Base-by-base conservation (phyloP, 2,329 filamentous ascomycete species). In the Diaporthe longicolla region DNA sequence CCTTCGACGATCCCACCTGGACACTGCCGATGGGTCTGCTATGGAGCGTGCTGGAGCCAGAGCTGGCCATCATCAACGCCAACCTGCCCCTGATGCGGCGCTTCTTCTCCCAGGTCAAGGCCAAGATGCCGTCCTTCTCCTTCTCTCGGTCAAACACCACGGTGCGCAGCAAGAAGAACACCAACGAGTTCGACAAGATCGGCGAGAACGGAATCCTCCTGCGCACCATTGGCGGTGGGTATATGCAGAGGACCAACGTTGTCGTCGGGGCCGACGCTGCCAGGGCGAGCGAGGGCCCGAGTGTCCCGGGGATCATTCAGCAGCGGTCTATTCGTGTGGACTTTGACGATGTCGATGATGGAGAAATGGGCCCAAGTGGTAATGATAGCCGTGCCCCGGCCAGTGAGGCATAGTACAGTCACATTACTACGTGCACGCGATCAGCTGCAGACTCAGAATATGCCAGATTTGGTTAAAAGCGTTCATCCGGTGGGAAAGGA, bases 21-120 rank as follows among this genome's bases (percentile, higher is more conserved):
- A 70, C 72, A 13, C 43, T 73, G 19, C 71, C 63, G 3, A 73
- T 63, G 63, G 71, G 71, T 21, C 71, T 73, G 21, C 45, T 73
- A 0, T 73, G 71, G 71, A 73, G 63, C 3, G 71, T 73, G 9
- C 43, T 73, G 15, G 71, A 73, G n/a, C 71, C 71, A 1, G 63
- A 73, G 37, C 63, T 73, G 8, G 71, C 55, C 55, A 70, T 73
- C 71, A 29, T 35, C 29, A 48, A 45, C 57, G 54, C 68, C 45
- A 70, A 70, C 24, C 24, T 58, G 8, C 50, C 55, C 21, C 26
- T 70, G 19, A 70, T 63, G 59, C 59, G 40, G 24, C 59, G 59
- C 0, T 63, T 63, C 59, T 63, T 63, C 24, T 40, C 59, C 37
- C 48, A 45, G 24, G 45, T 63, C 7, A 63, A 45, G 13, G 24